Percentiles rank a stretch among this genome's conserved stretches.
phyloP scores from a whole-genome alignment of 805 yeast genomes.

The Yueomyces sp. region DNA sequence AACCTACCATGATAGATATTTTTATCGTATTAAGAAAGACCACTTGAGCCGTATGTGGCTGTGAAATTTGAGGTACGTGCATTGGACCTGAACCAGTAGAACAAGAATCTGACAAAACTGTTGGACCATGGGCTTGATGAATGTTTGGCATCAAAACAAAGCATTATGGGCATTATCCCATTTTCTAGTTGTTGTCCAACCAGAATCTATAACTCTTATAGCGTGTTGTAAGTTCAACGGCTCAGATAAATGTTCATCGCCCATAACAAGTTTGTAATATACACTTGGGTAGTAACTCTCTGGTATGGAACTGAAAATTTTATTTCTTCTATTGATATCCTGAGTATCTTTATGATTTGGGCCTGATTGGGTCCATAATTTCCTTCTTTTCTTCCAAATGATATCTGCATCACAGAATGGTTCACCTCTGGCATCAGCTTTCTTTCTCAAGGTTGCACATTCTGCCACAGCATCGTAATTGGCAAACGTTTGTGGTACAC shows the following conservation, averaged over 20 bases:
- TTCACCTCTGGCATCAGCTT: conserved; percentile 15
- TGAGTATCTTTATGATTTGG: conserved; percentile 1
- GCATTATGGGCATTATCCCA: conserved; percentile 46
- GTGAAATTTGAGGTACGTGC: no score
- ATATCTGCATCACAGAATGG: conserved; percentile 40
- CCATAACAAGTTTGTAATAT: conserved; percentile 57
- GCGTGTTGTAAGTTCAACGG: conserved; percentile 69
- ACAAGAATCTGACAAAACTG: no score
- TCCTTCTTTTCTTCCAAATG: conserved; percentile 59
- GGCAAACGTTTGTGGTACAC: conserved; percentile 9
- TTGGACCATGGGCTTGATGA: no score
- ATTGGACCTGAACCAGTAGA: no score
- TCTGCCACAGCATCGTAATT: conserved; percentile 24
- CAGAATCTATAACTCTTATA: conserved; percentile 58
- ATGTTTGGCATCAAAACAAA: no score
- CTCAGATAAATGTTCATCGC: conserved; percentile 49
- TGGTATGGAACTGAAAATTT: conserved; percentile 24
- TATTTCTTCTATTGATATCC: conserved; percentile 7
- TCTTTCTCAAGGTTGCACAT: conserved; percentile 17
- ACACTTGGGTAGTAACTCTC: conserved; percentile 44
- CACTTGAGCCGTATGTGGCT: no score
- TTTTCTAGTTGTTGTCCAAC: conserved; percentile 70
- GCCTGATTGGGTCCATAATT: conserved; percentile 44
- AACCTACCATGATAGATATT: no score
- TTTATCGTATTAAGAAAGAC: no score